Conservation (phyloP, 192 early-diverging fungal genomes). For the Neocallimastix lanati region DNA sequence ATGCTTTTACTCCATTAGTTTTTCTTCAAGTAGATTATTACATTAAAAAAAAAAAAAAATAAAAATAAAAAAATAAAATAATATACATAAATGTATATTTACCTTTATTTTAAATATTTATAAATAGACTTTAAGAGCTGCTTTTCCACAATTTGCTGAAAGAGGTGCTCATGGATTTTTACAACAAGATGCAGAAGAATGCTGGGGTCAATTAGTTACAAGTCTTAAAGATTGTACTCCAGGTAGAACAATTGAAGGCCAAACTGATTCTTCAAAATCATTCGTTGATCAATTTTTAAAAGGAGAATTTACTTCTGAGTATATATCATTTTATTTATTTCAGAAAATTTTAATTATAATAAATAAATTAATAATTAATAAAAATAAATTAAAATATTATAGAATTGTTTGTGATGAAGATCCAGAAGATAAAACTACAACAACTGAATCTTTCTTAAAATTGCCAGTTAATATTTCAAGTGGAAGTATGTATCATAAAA, state of each 20-base stretch:
- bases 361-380: too few species aligned
- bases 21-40: conserved; percentile 63
- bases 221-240: conserved; percentile 43
- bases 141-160: conserved; percentile 78
- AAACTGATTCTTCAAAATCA: conserved; percentile 7
- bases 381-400: neutral
- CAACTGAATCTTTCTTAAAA: conserved; percentile 57
- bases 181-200: conserved; percentile 98
- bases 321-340: too few species aligned
- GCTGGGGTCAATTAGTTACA: conserved; percentile 74
- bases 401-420: conserved; percentile 62
- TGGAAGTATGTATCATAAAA: conserved; percentile 22
- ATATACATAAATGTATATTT: too few species aligned
- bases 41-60: too few species aligned
- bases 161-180: conserved; percentile 44
- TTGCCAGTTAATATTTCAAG: conserved; percentile 39
- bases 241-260: conserved; percentile 15
- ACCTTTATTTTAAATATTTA: too few species aligned
- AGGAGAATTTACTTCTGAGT: conserved; percentile 22
- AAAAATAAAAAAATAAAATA: too few species aligned
- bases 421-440: conserved; percentile 47
- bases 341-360: too few species aligned
- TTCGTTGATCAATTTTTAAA: conserved; percentile 75
- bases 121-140: conserved; percentile 43
- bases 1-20: conserved; percentile 52